Evolutionary conservation across 2,329 filamentous ascomycete species (phyloP).

Genomic region (Aspergillus spinulosporus): DNA sequence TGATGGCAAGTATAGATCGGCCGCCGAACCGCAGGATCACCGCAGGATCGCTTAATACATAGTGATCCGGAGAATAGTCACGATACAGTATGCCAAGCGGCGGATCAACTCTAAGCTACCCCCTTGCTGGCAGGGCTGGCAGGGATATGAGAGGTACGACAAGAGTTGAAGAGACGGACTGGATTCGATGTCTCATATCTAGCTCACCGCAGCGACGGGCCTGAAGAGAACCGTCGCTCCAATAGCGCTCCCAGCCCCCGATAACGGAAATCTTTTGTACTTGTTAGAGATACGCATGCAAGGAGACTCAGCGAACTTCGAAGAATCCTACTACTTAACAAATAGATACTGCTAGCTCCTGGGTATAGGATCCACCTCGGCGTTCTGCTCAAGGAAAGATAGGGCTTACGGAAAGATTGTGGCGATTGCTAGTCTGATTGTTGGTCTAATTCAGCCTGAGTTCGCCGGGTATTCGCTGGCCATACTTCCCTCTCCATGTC

Average conservation of each 20-base stretch:
- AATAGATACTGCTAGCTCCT: not conserved
- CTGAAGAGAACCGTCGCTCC: not conserved
- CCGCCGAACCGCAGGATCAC: not conserved
- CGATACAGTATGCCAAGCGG: not conserved
- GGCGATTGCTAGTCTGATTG: no score
- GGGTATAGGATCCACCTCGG: not conserved
- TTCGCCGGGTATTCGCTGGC: no score
- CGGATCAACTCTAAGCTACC: not conserved
- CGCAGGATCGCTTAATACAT: not conserved
- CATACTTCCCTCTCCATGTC: no score
- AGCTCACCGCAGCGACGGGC: not conserved
- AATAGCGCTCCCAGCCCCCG: not conserved
- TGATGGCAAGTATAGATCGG: not conserved
- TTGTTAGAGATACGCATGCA: slow-evolving; percentile 15
- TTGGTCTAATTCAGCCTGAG: no score
- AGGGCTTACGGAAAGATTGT: not conserved
- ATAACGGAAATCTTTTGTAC: not conserved
- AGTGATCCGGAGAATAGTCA: slow-evolving; percentile 2
- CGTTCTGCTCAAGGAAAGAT: not conserved
- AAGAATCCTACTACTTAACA: not conserved
- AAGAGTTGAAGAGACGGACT: not conserved
- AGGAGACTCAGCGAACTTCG: slow-evolving; percentile 16
- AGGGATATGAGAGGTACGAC: slow-evolving; percentile 11
- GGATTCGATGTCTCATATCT: slow-evolving; percentile 14
- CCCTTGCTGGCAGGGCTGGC: slow-evolving; percentile 15